Percentiles rank a stretch among this genome's conserved stretches.
Evolutionary conservation across 345 rosid genomes (phyloP).

Genomic region (Lenwebbia sp.): DNA sequence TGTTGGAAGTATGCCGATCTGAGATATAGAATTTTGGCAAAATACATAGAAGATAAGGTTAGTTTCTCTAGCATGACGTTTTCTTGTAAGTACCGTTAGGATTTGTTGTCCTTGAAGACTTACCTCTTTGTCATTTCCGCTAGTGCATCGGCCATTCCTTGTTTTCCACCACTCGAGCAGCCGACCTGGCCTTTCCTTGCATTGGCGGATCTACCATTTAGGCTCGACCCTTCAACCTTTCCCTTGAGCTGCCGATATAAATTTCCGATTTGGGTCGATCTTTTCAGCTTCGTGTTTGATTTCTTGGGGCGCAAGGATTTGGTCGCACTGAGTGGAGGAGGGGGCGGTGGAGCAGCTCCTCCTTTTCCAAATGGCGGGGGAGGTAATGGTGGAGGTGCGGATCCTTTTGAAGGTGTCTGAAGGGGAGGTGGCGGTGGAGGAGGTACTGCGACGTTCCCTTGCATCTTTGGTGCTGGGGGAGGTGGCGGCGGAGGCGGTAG

Average conservation of each 20-base stretch:
- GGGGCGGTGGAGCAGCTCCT: conserved; percentile 30
- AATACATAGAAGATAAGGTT: background rate
- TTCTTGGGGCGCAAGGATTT: conserved; percentile 61
- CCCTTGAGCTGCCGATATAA: conserved; percentile 67
- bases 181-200: conserved; percentile 25
- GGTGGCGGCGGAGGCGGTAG: conserved; percentile 10
- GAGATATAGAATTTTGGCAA: background rate
- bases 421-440: conserved; percentile 14
- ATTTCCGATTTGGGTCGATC: conserved; percentile 67
- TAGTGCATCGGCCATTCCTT: conserved; percentile 98
- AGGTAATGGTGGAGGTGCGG: conserved; percentile 36
- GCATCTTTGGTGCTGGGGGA: background rate
- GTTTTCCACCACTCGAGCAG: conserved; percentile 36
- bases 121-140: conserved; percentile 90
- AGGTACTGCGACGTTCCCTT: background rate
- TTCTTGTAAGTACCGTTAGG: background rate
- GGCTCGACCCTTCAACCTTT: conserved; percentile 61
- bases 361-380: conserved; percentile 7
- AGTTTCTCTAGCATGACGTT: background rate
- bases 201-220: conserved; percentile 14
- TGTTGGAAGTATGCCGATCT: conserved; percentile 89
- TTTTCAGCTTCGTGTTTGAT: conserved; percentile 60
- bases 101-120: background rate
- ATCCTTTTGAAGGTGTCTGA: conserved; percentile 11
- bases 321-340: conserved; percentile 48